phyloP scores from a whole-genome alignment of 192 early-diverging fungal genomes.

The Umbelopsis ramanniana region DNA sequence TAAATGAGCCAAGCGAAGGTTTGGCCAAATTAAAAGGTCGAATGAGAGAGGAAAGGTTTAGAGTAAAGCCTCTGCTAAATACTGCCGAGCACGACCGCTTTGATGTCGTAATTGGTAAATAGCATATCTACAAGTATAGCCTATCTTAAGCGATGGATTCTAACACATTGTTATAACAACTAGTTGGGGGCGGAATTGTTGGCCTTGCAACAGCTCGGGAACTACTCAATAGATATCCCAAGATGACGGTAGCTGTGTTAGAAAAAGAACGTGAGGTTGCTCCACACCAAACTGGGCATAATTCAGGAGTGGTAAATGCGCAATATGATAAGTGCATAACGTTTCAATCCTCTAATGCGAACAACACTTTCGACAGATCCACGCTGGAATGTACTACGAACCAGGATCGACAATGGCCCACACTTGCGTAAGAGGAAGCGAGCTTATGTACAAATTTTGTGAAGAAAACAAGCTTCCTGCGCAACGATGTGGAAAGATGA shows the following conservation, averaged over 20 bases:
- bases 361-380: conserved; percentile 17
- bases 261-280: conserved; percentile 43
- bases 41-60: conserved; percentile 31
- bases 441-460: conserved; percentile 54
- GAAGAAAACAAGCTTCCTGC: conserved; percentile 44
- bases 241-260: conserved; percentile 32
- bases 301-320: conserved; percentile 32
- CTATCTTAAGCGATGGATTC: background rate
- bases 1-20: conserved; percentile 20
- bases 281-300: conserved; percentile 41
- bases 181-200: conserved; percentile 44
- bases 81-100: conserved; percentile 31
- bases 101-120: conserved; percentile 38
- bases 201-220: conserved; percentile 44
- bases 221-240: conserved; percentile 29
- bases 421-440: conserved; percentile 51
- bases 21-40: conserved; percentile 30
- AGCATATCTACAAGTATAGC: background rate
- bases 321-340: background rate
- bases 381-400: conserved; percentile 39
- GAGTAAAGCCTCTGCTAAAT: conserved; percentile 8
- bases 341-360: background rate
- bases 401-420: conserved; percentile 41
- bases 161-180: background rate
- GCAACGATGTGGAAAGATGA: conserved; percentile 52